Percentiles rank a stretch among this genome's conserved stretches.
Evolutionary conservation across 345 rosid species (phyloP).

Genomic region (Erucastrum elatum): DNA sequence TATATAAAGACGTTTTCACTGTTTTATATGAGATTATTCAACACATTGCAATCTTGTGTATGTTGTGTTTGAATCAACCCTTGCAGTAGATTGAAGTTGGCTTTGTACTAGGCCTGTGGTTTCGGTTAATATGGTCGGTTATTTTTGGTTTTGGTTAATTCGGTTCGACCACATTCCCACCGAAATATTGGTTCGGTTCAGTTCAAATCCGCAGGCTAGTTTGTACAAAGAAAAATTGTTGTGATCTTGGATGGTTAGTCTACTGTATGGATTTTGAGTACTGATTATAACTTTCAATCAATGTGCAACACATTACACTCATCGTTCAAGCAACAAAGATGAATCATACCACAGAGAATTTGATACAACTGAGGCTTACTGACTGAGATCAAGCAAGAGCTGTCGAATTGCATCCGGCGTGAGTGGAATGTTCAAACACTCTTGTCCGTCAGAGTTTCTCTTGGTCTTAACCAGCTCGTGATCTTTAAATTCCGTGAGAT

Average conservation of each 20-base stretch:
- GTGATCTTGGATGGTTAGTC: neutral
- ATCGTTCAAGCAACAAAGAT: neutral
- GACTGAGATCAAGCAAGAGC: slow-evolving; percentile 62
- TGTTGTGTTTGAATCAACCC: neutral
- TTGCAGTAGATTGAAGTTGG: slow-evolving; percentile 8
- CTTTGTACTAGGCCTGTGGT: neutral
- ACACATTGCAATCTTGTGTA: slow-evolving; percentile 19
- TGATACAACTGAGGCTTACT: slow-evolving; percentile 24
- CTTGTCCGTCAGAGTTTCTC: slow-evolving; percentile 82
- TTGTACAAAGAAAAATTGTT: slow-evolving; percentile 7
- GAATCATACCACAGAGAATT: neutral
- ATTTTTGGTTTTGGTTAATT: too few relatives aligned
- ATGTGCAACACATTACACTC: neutral
- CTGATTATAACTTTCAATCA: neutral
- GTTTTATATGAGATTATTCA: slow-evolving; percentile 12
- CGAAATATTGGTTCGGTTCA: too few relatives aligned
- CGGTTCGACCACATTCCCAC: too few relatives aligned
- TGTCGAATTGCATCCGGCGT: slow-evolving; percentile 65
- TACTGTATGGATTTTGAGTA: neutral
- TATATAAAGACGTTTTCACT: slow-evolving; percentile 26
- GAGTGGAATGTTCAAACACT: slow-evolving; percentile 78
- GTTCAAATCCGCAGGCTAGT: neutral
- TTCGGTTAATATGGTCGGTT: too few relatives aligned
- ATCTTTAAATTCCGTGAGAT: slow-evolving; percentile 92
- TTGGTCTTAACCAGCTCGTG: slow-evolving; percentile 83